Base-by-base conservation (phyloP, 164 flowering plant genomes). In the Annona squamosa region DNA sequence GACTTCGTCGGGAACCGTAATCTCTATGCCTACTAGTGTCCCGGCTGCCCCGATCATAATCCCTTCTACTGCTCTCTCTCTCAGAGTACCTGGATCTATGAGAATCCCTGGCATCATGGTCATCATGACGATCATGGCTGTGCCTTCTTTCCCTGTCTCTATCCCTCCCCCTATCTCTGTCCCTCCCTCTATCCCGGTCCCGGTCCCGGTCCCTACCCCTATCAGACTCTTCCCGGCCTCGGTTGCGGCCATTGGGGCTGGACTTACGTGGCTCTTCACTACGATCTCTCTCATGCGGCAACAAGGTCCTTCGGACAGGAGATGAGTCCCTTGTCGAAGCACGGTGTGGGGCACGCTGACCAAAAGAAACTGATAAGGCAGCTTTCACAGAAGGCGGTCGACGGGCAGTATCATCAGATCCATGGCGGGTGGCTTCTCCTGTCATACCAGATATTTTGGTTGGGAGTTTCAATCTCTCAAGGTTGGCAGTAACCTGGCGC, bases 311-410 rank as follows among this genome's bases (percentile, higher is more conserved):
- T 16, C 98, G 92, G 68, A 96, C 97, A 48, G 99, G 99, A 17
- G 98, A 96, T 6, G 99, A 92, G 72, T 88, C 99, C 76, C 99
- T 82, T 7, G 99, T 96, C 17, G 98, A 93, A 63, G 98, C 95
- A 80, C 99, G 97, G 77, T 96, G 99, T 4, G 99, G 99, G 71
- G 99, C 99, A 26, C 98, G 94, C 82, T 95, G 99, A 69, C 99
- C 99, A 82, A 96, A 96, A n/a, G 99, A 96, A 70, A 96, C 99
- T 10, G 99, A 96, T 69, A 96, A 95, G 13, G 99, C 84, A 75
- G 99, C 99, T 81, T 96, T 96, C 65, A 96, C 99, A 77, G 99
- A 96, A 7, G 99, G 99, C 42, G 99, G 99, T 1, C 99, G 84
- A 4, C 98, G 90, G 4, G 98, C 97, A 74, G 95, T 96, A 45